phyloP scores from a whole-genome alignment of 345 rosid species.

The Adansonia digitata region DNA sequence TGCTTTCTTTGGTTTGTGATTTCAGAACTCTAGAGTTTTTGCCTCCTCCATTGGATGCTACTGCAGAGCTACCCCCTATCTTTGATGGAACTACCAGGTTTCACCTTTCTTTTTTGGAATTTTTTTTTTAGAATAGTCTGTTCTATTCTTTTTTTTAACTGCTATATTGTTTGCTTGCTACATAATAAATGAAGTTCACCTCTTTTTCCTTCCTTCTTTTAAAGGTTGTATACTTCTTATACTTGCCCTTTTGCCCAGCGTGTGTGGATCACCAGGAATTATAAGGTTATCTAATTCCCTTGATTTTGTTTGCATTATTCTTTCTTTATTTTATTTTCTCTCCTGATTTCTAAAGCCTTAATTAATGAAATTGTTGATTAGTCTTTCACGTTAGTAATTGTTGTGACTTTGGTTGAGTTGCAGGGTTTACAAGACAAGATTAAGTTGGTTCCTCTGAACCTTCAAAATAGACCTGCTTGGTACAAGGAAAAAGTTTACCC shows the following conservation, averaged over 20 bases:
- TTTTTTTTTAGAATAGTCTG: not conserved
- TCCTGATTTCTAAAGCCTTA: not conserved
- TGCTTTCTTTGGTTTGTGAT: not conserved
- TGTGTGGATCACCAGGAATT: slow-evolving; percentile 89
- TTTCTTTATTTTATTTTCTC: not conserved
- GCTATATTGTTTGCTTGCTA: not conserved
- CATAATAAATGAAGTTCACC: not conserved
- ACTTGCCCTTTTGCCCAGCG: slow-evolving; percentile 82
- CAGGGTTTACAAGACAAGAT: slow-evolving; percentile 86
- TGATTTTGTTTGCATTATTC: not conserved
- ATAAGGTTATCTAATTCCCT: slow-evolving; percentile 41
- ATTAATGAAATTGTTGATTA: not conserved
- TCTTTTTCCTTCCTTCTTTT: not conserved
- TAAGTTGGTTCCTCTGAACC: slow-evolving; percentile 67
- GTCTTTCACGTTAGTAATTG: not conserved
- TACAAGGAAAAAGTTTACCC: slow-evolving; percentile 80
- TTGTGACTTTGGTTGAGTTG: not conserved
- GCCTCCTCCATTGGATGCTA: slow-evolving; percentile 45
- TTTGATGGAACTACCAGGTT: slow-evolving; percentile 76
- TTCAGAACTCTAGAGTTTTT: slow-evolving; percentile 35
- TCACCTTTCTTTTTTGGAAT: not conserved
- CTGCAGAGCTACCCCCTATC: slow-evolving; percentile 56
- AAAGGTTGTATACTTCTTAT: slow-evolving; percentile 60
- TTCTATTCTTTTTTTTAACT: not conserved
- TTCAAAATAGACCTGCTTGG: slow-evolving; percentile 80